Evolutionary conservation across 73 alveolate genomes (phyloP).

Genomic region (Durusdinium trenchii): DNA sequence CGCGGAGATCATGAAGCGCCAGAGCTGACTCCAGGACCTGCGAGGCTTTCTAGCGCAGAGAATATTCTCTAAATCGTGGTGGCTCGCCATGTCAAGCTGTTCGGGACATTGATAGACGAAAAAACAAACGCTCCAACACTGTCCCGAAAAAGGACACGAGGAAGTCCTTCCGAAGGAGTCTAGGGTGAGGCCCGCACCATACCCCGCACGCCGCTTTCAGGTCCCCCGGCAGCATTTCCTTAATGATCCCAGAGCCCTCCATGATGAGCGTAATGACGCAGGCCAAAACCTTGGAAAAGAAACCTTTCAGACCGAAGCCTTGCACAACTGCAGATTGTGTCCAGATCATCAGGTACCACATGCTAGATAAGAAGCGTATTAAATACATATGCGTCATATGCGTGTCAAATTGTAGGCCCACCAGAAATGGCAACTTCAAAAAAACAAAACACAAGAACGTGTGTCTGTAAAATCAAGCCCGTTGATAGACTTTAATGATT

Average conservation of each 20-base stretch:
- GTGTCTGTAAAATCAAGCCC: no score
- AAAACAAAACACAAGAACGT: no score
- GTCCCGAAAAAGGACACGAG: no score
- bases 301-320: no score
- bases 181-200: not conserved
- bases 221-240: not conserved
- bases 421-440: no score
- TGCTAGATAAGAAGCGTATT: no score
- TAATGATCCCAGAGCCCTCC: constrained; percentile 29
- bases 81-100: not conserved
- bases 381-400: no score
- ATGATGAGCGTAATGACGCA: not conserved
- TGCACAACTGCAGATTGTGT: no score
- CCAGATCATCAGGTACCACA: no score
- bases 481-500: no score
- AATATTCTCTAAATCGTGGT: no score
- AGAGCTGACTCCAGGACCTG: constrained; percentile 55
- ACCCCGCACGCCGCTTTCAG: not conserved
- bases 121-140: not conserved
- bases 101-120: not conserved
- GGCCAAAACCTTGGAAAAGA: constrained; percentile 3
- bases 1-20: constrained; percentile 43
- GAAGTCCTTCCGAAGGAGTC: not conserved
- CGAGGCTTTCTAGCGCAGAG: not conserved
- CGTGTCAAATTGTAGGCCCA: no score